Conservation (phyloP, 352 stramenopile genomes). For the Aphanomyces stellatus region DNA sequence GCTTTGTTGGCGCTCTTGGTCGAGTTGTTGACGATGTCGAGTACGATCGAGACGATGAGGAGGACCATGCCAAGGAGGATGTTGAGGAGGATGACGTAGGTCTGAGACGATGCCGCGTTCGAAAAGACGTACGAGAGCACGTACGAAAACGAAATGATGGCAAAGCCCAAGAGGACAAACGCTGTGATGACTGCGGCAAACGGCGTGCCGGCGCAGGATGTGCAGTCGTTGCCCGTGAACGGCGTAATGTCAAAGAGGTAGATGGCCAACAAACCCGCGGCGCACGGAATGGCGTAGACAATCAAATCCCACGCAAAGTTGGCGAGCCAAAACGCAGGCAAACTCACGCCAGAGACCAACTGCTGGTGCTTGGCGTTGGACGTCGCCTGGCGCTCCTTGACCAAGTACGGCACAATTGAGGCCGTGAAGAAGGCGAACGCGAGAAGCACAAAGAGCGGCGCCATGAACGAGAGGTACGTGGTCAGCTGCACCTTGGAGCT, state of each 20-base stretch:
- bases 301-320: constrained; percentile 92
- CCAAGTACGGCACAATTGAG: constrained; percentile 91
- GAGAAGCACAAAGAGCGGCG: constrained; percentile 81
- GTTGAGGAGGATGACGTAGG: constrained; percentile 63
- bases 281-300: constrained; percentile 81
- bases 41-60: constrained; percentile 78
- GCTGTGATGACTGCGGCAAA: constrained; percentile 45
- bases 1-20: constrained; percentile 38
- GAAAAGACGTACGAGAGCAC: constrained; percentile 50
- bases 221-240: constrained; percentile 40
- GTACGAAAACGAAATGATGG: constrained; percentile 61
- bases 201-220: constrained; percentile 36
- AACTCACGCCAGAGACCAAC: constrained; percentile 89
- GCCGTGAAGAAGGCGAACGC: constrained; percentile 89
- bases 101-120: constrained; percentile 57
- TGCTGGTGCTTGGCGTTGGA: constrained; percentile 96
- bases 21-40: constrained; percentile 17
- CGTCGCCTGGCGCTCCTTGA: constrained; percentile 88
- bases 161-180: constrained; percentile 48
- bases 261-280: constrained; percentile 36
- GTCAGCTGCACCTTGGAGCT: constrained; percentile 34
- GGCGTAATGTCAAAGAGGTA: constrained; percentile 37
- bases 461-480: constrained; percentile 56
- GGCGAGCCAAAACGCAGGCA: constrained; percentile 92
- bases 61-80: constrained; percentile 51